Evolutionary conservation across 2,329 filamentous ascomycete genomes (phyloP), one percentile per base, ranked within the genome.

Genomic region (Pleomassaria siparia): DNA sequence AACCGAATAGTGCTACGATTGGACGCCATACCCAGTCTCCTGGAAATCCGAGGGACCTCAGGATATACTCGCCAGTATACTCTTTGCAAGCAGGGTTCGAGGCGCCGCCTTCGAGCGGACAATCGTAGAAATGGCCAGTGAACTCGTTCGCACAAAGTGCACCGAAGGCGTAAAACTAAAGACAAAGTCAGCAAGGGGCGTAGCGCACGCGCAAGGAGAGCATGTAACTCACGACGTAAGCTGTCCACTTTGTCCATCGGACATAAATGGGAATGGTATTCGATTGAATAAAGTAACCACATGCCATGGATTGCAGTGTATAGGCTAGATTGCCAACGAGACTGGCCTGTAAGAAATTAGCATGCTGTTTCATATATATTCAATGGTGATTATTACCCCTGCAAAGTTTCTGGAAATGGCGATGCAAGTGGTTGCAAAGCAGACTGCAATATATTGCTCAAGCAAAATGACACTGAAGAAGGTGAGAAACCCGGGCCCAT

Each of bases 81-180:
- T 85, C 78, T 20, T 77, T 77, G 60, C 88, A 91, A 8, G 73
- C 78, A 0, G 85, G 85, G 54, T 89, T 82, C 0, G 76, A 73
- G 3, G 76, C 73, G n/a, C 86, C 82, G 1, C 83, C 80, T 2
- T 78, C 74, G 6, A 77, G 74, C 0, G 87, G 87, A 49, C 88
- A 91, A 58, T 85, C 83, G 55, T 91, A 91, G 54, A 91, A 88
- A 40, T 79, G 81, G 9, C 80, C 83, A 18, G 81, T 72, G 46
- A 91, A 91, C 59, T 91, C 88, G 52, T 91, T 91, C 2, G 81
- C 82, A 36, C 77, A 82, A 6, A 90, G 77, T 2, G 86, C 86
- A 0, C 86, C 84, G 58, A 91, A 89, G 0, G 79, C 80, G 58
- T 90, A 91, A 62, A 83, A 87, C 79, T 83, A 21, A 20, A n/a